phyloP scores from a whole-genome alignment of 345 rosid species.

The Cardiospermum halicacabum region DNA sequence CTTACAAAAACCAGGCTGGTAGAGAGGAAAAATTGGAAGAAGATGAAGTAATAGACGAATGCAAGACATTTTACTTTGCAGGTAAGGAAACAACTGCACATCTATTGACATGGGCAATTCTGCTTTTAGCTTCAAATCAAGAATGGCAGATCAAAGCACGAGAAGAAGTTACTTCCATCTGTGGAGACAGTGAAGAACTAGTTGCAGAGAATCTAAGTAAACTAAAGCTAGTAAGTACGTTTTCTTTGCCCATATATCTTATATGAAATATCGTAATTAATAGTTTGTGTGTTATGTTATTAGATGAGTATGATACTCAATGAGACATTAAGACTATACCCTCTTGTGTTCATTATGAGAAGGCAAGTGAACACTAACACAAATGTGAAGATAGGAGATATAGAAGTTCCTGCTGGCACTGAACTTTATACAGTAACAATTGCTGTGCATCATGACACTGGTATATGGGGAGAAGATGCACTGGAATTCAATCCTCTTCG shows the following conservation, averaged over 20 bases:
- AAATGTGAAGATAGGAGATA: slow-evolving; percentile 45
- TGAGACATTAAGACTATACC: slow-evolving; percentile 71
- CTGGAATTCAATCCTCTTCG: slow-evolving; percentile 59
- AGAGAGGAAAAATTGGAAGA: slow-evolving; percentile 54
- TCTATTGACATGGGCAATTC: slow-evolving; percentile 61
- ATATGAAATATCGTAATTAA: no score
- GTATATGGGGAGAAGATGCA: slow-evolving; percentile 69
- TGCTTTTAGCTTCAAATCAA: slow-evolving; percentile 66
- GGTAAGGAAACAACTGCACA: slow-evolving; percentile 80
- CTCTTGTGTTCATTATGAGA: slow-evolving; percentile 50
- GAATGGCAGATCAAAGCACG: slow-evolving; percentile 80
- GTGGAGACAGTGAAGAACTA: slow-evolving; percentile 28
- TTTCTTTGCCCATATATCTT: no score
- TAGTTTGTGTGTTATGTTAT: no score
- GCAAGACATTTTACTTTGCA: slow-evolving; percentile 86
- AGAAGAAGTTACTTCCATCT: slow-evolving; percentile 51
- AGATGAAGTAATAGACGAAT: slow-evolving; percentile 77
- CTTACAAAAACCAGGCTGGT: slow-evolving; percentile 44
- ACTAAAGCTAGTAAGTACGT: slow-evolving; percentile 68
- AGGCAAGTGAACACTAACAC: slow-evolving; percentile 30
- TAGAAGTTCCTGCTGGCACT: slow-evolving; percentile 58
- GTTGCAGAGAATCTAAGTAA: slow-evolving; percentile 39
- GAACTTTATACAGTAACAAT: slow-evolving; percentile 39
- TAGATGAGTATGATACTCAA: slow-evolving; percentile 64
- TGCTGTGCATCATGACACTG: slow-evolving; percentile 54